Evolutionary conservation across 371 early-diverging fungal species (phyloP).

Genomic region (Lichtheimia hyalospora): DNA sequence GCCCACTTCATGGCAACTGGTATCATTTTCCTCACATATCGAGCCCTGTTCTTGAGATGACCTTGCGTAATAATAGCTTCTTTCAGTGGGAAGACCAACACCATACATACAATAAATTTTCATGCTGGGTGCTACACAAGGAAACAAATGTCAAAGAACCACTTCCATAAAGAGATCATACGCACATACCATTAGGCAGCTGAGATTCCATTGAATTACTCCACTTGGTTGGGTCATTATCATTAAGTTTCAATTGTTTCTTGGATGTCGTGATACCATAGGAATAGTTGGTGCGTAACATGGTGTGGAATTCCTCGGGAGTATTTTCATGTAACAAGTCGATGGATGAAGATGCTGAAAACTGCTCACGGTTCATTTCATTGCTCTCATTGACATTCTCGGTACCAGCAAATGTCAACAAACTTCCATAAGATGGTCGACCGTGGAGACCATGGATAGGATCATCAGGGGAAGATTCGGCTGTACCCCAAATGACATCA

Average conservation of each 20-base stretch:
- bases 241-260: slow-evolving; percentile 48
- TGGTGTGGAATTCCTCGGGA: slow-evolving; percentile 45
- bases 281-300: slow-evolving; percentile 62
- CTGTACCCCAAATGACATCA: slow-evolving; percentile 77
- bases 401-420: slow-evolving; percentile 33
- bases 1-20: background rate
- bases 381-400: background rate
- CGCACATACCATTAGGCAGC: slow-evolving; percentile 66
- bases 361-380: background rate
- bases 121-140: slow-evolving; percentile 63
- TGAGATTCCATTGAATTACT: slow-evolving; percentile 83
- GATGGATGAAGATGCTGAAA: slow-evolving; percentile 29
- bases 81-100: slow-evolving; percentile 76
- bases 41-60: background rate
- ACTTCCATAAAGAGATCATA: background rate
- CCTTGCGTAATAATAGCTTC: slow-evolving; percentile 69
- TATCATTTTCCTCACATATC: background rate
- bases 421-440: slow-evolving; percentile 39
- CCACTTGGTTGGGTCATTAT: slow-evolving; percentile 71
- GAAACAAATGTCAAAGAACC: background rate
- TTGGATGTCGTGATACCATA: slow-evolving; percentile 64
- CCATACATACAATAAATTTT: slow-evolving; percentile 87
- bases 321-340: slow-evolving; percentile 54
- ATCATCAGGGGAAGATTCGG: slow-evolving; percentile 63
- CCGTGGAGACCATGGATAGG: slow-evolving; percentile 21